Base-by-base conservation (phyloP, 2,329 filamentous ascomycete species). In the Emericellopsis cladophorae region DNA sequence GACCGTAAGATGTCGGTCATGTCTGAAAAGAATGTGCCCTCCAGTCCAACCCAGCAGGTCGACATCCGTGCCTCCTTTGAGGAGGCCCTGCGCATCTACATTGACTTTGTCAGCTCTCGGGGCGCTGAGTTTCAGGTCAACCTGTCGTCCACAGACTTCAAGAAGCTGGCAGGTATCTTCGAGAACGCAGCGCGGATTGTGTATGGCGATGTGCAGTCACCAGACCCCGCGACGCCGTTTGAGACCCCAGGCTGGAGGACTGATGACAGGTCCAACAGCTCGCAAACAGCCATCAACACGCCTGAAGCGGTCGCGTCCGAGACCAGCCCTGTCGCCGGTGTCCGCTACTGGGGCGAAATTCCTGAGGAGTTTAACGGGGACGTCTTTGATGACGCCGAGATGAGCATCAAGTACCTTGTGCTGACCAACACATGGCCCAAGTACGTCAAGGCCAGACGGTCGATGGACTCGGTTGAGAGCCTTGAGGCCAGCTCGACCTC, bases 81-180 rank as follows among this genome's bases (percentile, higher is more conserved):
- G 46, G 61, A 64, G 12, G 79, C 76, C 0, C 61, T 80, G 4
- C 63, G 66, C 42, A 80, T 82, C 53, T 82, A 79, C 55, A 65
- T 67, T 24, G 68, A 72, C 36, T 79, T 79, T 50, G 68, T 83
- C 55, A 74, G 73, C 49, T 65, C 70, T 3, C 64, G 65, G 8
- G 73, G 76, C 40, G 78, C 80, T 43, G 72, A 77, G 43, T 82
- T 83, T 47, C 77, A 77, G 35, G 67, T 84, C 58, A 84, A 84
- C 52, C 65, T 84, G 29, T 75, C 77, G 2, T 74, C 70, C 2
- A 55, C 64, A 15, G 68, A 79, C 33, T 68, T 74, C 40, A 65
- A 64, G 44, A 62, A 63, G 29, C 66, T 83, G 1, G 68, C 78
- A 34, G 50, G 48, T 4, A 58, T 80, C 15, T 83, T 84, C 46